A percentile compares a stretch with the other conserved stretches of the same genome.
phyloP scores from a whole-genome alignment of 306 rosid species.

The Vigna mungo region DNA sequence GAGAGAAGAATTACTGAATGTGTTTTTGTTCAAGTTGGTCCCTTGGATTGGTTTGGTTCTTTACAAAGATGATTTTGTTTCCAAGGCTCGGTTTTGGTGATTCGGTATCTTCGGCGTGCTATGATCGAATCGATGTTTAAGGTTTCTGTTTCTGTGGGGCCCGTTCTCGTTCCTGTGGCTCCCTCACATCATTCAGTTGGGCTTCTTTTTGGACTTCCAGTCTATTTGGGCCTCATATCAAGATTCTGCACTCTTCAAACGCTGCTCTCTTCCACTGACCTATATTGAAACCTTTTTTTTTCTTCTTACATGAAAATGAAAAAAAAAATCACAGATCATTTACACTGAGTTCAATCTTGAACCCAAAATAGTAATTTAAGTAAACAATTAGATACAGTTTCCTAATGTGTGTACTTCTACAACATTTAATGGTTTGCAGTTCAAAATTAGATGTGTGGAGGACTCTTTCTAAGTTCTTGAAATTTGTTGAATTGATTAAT shows the following conservation, averaged over 20 bases:
- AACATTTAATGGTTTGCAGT: not conserved
- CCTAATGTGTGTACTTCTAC: not conserved
- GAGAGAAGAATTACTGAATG: conserved; percentile 41
- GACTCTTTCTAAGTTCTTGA: conserved; percentile 2
- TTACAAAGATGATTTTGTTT: not conserved
- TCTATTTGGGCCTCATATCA: conserved; percentile 1
- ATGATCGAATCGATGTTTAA: conserved; percentile 54
- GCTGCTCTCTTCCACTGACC: not conserved
- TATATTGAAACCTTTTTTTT: not conserved
- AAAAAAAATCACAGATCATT: not conserved
- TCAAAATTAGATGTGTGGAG: not conserved
- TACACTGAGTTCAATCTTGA: not conserved
- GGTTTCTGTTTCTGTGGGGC: conserved; percentile 57
- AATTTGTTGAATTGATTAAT: not conserved
- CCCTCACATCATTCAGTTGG: not conserved
- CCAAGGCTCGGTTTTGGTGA: conserved; percentile 44
- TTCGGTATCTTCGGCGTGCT: conserved; percentile 51
- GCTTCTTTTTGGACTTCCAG: conserved; percentile 26
- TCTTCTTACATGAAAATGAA: not conserved
- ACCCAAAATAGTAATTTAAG: not conserved
- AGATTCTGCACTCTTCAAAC: not conserved
- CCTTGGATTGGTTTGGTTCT: conserved; percentile 43
- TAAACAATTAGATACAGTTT: not conserved
- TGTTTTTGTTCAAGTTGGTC: conserved; percentile 36
- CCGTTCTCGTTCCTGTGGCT: not conserved